Conservation (phyloP, 2,329 filamentous ascomycete species). For the Pseudocercospora pini-densiflorae region DNA sequence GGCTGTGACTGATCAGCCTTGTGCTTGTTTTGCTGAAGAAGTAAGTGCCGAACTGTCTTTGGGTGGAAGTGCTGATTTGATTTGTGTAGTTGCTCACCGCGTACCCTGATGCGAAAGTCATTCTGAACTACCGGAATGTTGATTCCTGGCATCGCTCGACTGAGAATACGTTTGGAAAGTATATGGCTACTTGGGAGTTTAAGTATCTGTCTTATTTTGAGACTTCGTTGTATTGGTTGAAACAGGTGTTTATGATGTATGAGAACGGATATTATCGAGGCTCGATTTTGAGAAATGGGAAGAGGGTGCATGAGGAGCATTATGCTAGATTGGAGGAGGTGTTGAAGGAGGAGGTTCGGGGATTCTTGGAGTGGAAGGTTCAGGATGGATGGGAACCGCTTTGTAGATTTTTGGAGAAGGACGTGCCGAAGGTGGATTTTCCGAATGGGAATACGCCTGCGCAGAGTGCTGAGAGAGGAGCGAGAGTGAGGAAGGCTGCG, state of each 20-base stretch:
- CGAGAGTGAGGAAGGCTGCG: neutral
- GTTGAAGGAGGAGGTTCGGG: neutral
- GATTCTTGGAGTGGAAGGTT: constrained; percentile 2
- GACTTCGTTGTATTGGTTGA: neutral
- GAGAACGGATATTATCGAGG: neutral
- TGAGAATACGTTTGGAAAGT: neutral
- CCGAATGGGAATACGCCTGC: neutral
- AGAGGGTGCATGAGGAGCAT: neutral
- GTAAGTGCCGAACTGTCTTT: neutral
- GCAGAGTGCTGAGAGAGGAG: neutral
- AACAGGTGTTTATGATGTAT: neutral
- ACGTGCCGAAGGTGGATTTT: neutral
- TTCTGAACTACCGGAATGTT: neutral
- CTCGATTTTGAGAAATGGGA: neutral
- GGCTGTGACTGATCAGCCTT: constrained; percentile 13
- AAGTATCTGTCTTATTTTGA: neutral
- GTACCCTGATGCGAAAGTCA: neutral
- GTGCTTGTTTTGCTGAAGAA: constrained; percentile 1
- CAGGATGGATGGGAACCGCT: constrained; percentile 7
- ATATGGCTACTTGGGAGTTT: neutral
- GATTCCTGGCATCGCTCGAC: neutral
- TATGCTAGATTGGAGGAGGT: neutral
- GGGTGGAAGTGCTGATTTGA: neutral
- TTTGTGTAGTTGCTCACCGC: neutral
- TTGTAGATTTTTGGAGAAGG: neutral